These are phyloP conservation scores for Plectranthus barbatus DNA, from an alignment of 257 asterid genomes.

Conservation along the genomic window DNA sequence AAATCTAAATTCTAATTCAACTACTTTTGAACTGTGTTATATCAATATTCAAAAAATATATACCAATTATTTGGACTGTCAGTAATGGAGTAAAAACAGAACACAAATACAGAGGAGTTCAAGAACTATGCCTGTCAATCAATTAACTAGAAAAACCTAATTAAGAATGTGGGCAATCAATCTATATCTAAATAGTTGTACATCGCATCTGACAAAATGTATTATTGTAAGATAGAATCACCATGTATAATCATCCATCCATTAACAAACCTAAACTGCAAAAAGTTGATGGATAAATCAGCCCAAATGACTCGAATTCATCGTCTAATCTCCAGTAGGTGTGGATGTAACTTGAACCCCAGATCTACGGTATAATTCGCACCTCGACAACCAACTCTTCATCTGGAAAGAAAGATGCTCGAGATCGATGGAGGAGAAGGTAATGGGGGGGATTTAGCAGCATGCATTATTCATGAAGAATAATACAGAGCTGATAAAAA, in stretches of 20 bases:
- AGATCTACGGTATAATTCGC: neutral
- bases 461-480: conserved; percentile 19
- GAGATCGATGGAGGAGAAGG: neutral
- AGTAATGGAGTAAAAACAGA: too few relatives aligned
- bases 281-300: neutral
- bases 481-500: conserved; percentile 72
- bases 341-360: neutral
- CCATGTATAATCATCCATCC: too few relatives aligned
- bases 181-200: too few relatives aligned
- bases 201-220: neutral
- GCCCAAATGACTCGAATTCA: neutral
- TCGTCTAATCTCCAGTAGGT: neutral
- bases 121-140: too few relatives aligned
- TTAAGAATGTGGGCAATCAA: too few relatives aligned
- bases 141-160: neutral
- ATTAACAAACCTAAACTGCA: neutral
- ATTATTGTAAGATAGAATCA: neutral
- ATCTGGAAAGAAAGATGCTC: neutral
- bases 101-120: too few relatives aligned
- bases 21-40: too few relatives aligned
- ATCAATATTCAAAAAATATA: too few relatives aligned
- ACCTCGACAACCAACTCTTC: neutral
- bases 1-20: too few relatives aligned
- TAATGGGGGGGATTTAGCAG: neutral
- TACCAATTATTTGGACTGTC: too few relatives aligned